Evolutionary conservation across 1,284 basidiomycete genomes (phyloP), one percentile per base, ranked within the genome.

Genomic region (Malassezia cuniculi): DNA sequence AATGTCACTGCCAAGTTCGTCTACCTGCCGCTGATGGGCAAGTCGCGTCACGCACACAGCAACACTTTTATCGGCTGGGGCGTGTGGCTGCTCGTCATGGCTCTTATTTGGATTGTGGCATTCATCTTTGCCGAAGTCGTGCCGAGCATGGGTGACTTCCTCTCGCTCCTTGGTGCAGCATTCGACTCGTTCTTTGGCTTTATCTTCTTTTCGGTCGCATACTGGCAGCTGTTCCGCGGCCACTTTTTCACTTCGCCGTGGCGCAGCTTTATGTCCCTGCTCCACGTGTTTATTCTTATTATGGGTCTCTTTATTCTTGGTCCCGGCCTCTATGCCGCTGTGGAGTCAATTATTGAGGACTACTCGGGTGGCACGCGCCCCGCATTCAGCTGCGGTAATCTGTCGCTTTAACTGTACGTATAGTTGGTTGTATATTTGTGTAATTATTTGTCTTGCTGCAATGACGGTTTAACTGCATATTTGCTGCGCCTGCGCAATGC

Each of bases 21-120:
- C 18, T 68, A 64, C 39, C 35, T 45, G 1, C 47, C 61, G 4
- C 37, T 68, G 34, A 52, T 65, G 30, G 30, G 55, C 20, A 55
- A 58, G 16, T 60, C 59, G 7, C 43, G 49, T 15, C 66, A 68
- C 43, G 62, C 56, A 35, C 58, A 66, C 48, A 57, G 59, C 36
- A 75, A 81, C 70, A 77, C 76, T 3, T 34, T 73, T 14, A 43
- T 73, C 16, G 78, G 76, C 0, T 81, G 79, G 79, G 52, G 64
- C 0, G 61, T 68, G 0, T 81, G 79, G 79, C 60, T 71, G 10
- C 71, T 56, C 0, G 76, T 80, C 57, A 71, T 77, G 34, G 69
- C 72, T 16, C 55, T 59, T 20, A 74, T 75, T 9, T 81, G 78
- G 78, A 54, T 73, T 10, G 44, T 76, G 20, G 76, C 74, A 1